Percentiles rank a stretch among this genome's conserved stretches.
These are phyloP conservation scores for Volvox carteri DNA, from an alignment of 163 green algal genomes.

Conservation along the genomic window DNA sequence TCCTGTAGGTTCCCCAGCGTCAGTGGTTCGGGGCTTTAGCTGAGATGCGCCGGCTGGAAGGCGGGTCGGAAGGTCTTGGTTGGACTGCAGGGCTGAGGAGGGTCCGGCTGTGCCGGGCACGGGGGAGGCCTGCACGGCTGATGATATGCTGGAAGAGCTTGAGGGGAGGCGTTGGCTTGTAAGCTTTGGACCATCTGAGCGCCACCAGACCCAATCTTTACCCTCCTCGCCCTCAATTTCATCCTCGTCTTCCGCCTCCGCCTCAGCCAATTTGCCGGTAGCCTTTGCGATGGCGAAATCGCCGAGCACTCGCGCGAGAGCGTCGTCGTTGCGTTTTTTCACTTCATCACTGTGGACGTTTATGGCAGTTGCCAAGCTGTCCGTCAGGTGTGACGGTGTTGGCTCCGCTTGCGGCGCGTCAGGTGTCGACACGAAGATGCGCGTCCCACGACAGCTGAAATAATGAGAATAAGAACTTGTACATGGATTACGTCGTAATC, in stretches of 20 bases:
- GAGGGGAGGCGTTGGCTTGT: not conserved
- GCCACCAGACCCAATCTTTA: slow-evolving; percentile 57
- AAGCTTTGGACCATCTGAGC: slow-evolving; percentile 27
- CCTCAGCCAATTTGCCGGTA: not conserved
- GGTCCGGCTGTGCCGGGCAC: not conserved
- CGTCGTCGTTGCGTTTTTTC: slow-evolving; percentile 18
- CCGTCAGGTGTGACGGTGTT: not conserved
- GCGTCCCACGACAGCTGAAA: not conserved
- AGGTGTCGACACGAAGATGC: not conserved
- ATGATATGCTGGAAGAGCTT: not conserved
- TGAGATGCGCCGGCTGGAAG: too few species aligned
- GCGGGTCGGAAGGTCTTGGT: too few species aligned
- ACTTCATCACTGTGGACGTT: not conserved
- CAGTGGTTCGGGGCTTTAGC: too few species aligned
- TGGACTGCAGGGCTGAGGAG: too few species aligned
- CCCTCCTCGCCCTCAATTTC: slow-evolving; percentile 53
- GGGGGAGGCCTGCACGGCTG: not conserved
- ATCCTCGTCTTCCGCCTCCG: slow-evolving; percentile 50
- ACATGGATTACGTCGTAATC: not conserved
- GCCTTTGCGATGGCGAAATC: slow-evolving; percentile 15
- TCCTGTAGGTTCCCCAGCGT: too few species aligned
- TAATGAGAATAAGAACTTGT: not conserved
- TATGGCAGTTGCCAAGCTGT: not conserved
- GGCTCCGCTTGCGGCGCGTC: slow-evolving; percentile 18
- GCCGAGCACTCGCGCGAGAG: not conserved